Evolutionary conservation across 2,329 filamentous ascomycete genomes (phyloP), one percentile per base, ranked within the genome.

Genomic region (Lecanicillium sp.): DNA sequence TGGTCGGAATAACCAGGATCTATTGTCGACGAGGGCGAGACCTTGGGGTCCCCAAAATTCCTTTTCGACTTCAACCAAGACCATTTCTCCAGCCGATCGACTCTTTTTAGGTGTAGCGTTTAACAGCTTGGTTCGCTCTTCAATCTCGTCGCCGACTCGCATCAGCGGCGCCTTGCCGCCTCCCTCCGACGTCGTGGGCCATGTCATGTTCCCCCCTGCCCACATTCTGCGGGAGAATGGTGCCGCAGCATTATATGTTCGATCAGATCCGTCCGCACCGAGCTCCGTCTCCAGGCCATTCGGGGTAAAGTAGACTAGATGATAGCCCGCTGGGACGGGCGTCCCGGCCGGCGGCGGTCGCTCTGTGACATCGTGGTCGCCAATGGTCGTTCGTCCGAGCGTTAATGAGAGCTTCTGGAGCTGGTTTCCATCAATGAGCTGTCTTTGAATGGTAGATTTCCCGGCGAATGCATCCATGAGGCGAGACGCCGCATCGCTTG

Each of bases 161-260:
- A 81, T 52, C 45, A 36, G 17, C 8, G 29, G 40, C 17, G 14
- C 15, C 22, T 6, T 7, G 11, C 29, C n/a, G 15, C 8, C 8
- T 15, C 15, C 48, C 19, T 11, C 29, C 40, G 4, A 37, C 30
- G 32, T 37, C 42, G 9, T 34, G n/a, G 34, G 45, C 74, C 76
- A 80, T 12, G 55, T 52, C 56, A 82, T 73, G 40, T 65, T 62
- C 1, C 79, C 79, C 2, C 78, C 79, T 0, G 79, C 79, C 79
- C 79, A 83, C 79, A 83, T 82, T 11, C 79, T 65, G 20, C 78
- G 58, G 2, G 75, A 79, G 41, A 81, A 83, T 0, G 77, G 77
- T 3, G 58, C 44, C 0, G 73, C 66, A 0, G 77, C 70, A 46
- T 80, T 82, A 52, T 76, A 81, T 0, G 70, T 71, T 1, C 52